Conservation (phyloP, 1,284 basidiomycete genomes). For the Sanghuangporus baumii region DNA sequence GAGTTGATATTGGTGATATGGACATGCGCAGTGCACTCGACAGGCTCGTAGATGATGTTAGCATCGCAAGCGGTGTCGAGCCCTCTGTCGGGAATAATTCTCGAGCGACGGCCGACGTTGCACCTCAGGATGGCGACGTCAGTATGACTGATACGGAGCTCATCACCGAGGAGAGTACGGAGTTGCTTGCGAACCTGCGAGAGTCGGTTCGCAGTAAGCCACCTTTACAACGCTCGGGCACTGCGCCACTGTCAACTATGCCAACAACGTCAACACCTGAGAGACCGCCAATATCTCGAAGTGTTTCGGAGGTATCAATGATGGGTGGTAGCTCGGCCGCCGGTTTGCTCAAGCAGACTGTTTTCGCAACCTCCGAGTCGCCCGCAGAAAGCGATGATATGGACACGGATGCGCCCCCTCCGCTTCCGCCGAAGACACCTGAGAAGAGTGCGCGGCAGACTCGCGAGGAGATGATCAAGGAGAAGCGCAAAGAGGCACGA, state of each 20-base stretch:
- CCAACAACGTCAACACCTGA: slow-evolving; percentile 17
- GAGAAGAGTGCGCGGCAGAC: slow-evolving; percentile 48
- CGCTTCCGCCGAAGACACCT: slow-evolving; percentile 44
- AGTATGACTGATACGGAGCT: slow-evolving; percentile 18
- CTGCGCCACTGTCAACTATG: neutral
- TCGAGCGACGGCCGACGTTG: neutral
- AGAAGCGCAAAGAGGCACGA: slow-evolving; percentile 62
- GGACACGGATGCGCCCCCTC: slow-evolving; percentile 32
- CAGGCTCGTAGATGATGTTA: slow-evolving; percentile 68
- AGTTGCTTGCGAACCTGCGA: slow-evolving; percentile 9
- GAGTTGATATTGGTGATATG: slow-evolving; percentile 39
- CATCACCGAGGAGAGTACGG: slow-evolving; percentile 15
- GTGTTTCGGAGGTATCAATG: slow-evolving; percentile 27
- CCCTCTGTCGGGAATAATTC: slow-evolving; percentile 1
- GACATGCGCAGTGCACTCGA: slow-evolving; percentile 76
- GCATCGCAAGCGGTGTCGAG: slow-evolving; percentile 19
- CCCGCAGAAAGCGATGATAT: neutral
- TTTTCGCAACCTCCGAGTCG: slow-evolving; percentile 25
- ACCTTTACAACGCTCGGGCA: neutral
- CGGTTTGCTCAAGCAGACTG: neutral
- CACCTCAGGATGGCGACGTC: slow-evolving; percentile 7
- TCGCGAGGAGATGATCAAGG: slow-evolving; percentile 66
- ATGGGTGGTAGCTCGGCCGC: neutral
- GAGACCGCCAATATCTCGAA: slow-evolving; percentile 21
- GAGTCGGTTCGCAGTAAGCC: slow-evolving; percentile 1